These are phyloP conservation scores for Thelonectria discophora DNA, from an alignment of 2,329 filamentous ascomycete species.

Conservation along the genomic window DNA sequence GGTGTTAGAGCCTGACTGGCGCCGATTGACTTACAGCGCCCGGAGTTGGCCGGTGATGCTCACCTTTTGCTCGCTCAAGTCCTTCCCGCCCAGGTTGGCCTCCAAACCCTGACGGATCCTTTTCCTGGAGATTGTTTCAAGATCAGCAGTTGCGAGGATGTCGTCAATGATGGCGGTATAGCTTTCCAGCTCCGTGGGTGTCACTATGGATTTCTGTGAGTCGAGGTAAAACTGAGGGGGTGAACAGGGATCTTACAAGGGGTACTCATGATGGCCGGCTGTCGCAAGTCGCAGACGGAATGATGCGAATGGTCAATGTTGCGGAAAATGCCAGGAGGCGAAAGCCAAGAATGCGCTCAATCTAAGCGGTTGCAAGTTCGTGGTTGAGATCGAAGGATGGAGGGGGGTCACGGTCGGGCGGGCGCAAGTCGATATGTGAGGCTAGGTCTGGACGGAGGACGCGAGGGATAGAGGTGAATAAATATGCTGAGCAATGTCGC, in stretches of 20 bases:
- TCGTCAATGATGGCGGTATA: conserved; percentile 69
- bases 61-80: conserved; percentile 68
- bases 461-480: not conserved
- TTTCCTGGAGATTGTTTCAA: conserved; percentile 71
- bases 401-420: conserved; percentile 4
- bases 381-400: conserved; percentile 11
- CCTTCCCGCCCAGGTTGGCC: conserved; percentile 62
- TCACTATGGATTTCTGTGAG: conserved; percentile 51
- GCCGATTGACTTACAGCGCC: not conserved
- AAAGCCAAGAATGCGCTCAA: not conserved
- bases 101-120: conserved; percentile 68
- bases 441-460: not conserved
- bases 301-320: conserved; percentile 22
- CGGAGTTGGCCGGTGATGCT: conserved; percentile 20
- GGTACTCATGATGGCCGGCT: conserved; percentile 37
- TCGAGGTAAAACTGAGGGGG: conserved; percentile 7
- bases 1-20: conserved; percentile 11
- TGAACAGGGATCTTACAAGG: conserved; percentile 35
- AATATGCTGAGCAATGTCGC: conserved; percentile 16
- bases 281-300: conserved; percentile 5
- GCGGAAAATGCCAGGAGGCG: conserved; percentile 11
- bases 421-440: conserved; percentile 19
- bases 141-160: conserved; percentile 66
- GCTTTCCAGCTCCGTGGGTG: conserved; percentile 57
- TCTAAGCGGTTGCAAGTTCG: not conserved